Base-by-base conservation (phyloP, 495 filamentous ascomycete species). In the Recurvomyces mirabilis region DNA sequence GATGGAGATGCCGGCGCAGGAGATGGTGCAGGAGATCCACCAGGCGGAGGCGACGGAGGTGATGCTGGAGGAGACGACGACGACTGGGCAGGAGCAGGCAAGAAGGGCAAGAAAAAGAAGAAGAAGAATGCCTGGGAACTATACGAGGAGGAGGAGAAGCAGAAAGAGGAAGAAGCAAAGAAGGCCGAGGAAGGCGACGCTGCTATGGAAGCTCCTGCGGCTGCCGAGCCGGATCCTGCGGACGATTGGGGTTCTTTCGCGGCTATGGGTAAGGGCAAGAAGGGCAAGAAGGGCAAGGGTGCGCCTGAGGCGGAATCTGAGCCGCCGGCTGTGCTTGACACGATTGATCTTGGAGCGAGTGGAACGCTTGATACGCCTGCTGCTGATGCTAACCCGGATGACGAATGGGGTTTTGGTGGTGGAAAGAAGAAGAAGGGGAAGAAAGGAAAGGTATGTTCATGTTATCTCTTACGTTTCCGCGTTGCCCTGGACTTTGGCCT, bases 171-270 rank as follows among this genome's bases (percentile, higher is more conserved):
- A 53, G 63, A 65, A 25, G 51, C 54, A 17, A 62, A 61, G 49
- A 58, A 49, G 40, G 51, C 60, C 19, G 60, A 55, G 12, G 54
- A 49, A 19, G 41, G 30, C 12, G 52, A 38, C 35, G 48, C 43
- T 18, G 34, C 45, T 41, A 39, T 26, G 7, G 22, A 15, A 31
- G 31, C 10, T 24, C 39, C 33, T 20, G 46, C 20, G 2, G 49
- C 51, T 25, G 43, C 20, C 4, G 62, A 54, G 11, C 39, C 55
- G 10, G 39, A 44, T 25, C 31, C 57, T 4, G 51, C 43, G 1
- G 64, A 68, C n/a, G 60, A 60, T 19, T 66, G 63, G 52, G 64
- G 63, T 18, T 52, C 52, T 13, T 68, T 65, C 34, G 23, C 47
- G 18, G 12, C 41, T 15, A 37, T 32, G 2, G 45, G 52, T 39